These are phyloP conservation scores for Fonsecaea multimorphosa DNA, from an alignment of 2,329 filamentous ascomycete species.

Conservation along the genomic window DNA sequence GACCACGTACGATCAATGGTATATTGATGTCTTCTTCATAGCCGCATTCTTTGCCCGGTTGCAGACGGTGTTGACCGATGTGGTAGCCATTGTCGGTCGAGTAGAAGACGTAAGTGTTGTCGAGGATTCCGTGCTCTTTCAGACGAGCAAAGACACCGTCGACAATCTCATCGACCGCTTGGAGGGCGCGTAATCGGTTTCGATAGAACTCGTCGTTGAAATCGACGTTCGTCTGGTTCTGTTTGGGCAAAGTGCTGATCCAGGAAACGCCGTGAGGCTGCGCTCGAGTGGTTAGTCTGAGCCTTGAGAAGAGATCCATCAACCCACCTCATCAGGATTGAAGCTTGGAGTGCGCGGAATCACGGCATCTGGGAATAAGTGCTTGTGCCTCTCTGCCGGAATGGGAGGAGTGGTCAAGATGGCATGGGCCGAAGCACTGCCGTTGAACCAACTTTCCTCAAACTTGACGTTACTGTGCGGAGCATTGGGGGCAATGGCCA, in stretches of 20 bases:
- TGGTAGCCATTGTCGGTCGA: conserved; percentile 68
- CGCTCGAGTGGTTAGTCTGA: not conserved
- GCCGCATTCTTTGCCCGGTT: conserved; percentile 63
- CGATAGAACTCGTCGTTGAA: conserved; percentile 62
- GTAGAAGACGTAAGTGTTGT: conserved; percentile 66
- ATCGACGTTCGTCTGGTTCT: conserved; percentile 55
- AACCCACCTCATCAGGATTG: conserved; percentile 64
- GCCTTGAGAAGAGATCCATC: not conserved
- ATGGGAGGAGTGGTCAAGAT: conserved; percentile 58
- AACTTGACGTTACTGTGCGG: conserved; percentile 66
- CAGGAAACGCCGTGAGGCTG: conserved; percentile 55
- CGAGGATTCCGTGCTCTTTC: conserved; percentile 50
- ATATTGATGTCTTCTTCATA: conserved; percentile 67
- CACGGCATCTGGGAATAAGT: conserved; percentile 65
- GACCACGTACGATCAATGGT: conserved; percentile 65
- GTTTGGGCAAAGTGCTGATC: conserved; percentile 52
- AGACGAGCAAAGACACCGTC: conserved; percentile 53
- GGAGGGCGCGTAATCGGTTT: conserved; percentile 56
- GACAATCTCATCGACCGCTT: conserved; percentile 62
- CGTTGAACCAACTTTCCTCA: conserved; percentile 41
- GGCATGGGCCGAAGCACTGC: conserved; percentile 38
- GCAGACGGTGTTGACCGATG: conserved; percentile 64
- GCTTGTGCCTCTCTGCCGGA: conserved; percentile 64
- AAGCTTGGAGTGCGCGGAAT: conserved; percentile 70
- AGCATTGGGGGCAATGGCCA: conserved; percentile 69